Base-by-base conservation (phyloP, 2,329 filamentous ascomycete species). In the Verticillium longisporum region DNA sequence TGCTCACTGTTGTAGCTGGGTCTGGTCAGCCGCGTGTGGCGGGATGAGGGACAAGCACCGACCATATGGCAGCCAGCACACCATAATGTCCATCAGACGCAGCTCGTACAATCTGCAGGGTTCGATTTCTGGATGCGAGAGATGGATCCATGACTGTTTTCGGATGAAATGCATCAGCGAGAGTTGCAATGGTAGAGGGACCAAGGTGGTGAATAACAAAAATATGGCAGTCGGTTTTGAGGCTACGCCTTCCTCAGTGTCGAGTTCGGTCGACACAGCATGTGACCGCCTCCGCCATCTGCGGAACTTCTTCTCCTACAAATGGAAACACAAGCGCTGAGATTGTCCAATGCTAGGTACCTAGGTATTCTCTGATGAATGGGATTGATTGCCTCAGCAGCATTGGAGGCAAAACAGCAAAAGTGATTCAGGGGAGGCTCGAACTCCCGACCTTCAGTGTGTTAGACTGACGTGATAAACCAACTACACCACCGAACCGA, bases 1-100 rank as follows among this genome's bases (percentile, higher is more conserved):
- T 84, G 85, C 75, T 91, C 88, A 62, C 90, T 76, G 69, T 91
- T 89, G 78, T 90, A 5, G 83, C 86, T 69, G 58, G 85, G 87
- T 18, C 66, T 62, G 56, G 58, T 53, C 45, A 53, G 18, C 5
- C 9, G 6, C 18, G 9, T 10, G n/a, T 13, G 55, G 62, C 15
- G 14, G 41, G 5, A 58, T 31, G 15, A 9, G 14, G 1, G 13
- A 15, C 13, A 21, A 18, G 18, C 3, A 34, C 54, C 33, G 53
- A 89, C 61, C 71, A 78, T 75, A 86, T 53, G 45, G 45, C 45
- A 21, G 45, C 45, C 9, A 77, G 68, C 10, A 88, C 79, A 58
- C 81, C 85, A 66, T 88, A 88, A 57, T 78, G 75, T 63, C 81
- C 80, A 59, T 74, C 70, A 55, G 79, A 74, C 11, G 83, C 83